Evolutionary conservation across 331 rosid genomes (phyloP), one percentile per base, ranked within the genome.

Genomic region (Saraca asoca): DNA sequence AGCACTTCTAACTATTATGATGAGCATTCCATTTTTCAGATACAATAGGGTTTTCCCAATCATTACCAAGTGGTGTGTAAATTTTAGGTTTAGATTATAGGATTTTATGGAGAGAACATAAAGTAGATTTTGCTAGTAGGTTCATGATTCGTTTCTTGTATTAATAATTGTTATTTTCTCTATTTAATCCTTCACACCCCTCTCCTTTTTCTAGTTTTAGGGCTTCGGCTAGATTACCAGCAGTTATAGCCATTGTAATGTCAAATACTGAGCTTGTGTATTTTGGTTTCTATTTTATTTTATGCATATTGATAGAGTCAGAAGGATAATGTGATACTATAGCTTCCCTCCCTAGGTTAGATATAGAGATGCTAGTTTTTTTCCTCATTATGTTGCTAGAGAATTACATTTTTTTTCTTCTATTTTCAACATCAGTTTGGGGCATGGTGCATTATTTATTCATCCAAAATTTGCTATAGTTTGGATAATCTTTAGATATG

Each of bases 1-100:
- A 78, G 58, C 79, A 54, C 62, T 58, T 73, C 68, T 52, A 58
- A 66, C 75, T 64, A 46, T 64, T 55, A 53, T 60, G 81, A 51
- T 46, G 72, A 58, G 72, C 70, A 51, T 75, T 64, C 68, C 45
- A 7, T 41, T 58, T 55, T 57, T 74, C 42, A 52, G 76, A 74
- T 79, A 69, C 72, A 12, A 63, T 83, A 84, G 78, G 76, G 20
- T 84, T 78, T 83, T 84, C 86, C 86, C 83, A 86, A 88, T 86
- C 97, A 64, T 82, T 86, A 78, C 96, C 93, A 83, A 89, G 90
- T 84, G 88, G 79, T 55, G 13, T 85, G 91, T 85, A 84, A 65
- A 86, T 87, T 87, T 69, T 85, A 59, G 85, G 83, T 77, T 75
- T 79, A 87, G 92, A 84, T 61, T 54, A 37, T 65, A 84, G 86